Base-by-base conservation (phyloP, 352 stramenopile genomes). In the Globisporangium irregulare region DNA sequence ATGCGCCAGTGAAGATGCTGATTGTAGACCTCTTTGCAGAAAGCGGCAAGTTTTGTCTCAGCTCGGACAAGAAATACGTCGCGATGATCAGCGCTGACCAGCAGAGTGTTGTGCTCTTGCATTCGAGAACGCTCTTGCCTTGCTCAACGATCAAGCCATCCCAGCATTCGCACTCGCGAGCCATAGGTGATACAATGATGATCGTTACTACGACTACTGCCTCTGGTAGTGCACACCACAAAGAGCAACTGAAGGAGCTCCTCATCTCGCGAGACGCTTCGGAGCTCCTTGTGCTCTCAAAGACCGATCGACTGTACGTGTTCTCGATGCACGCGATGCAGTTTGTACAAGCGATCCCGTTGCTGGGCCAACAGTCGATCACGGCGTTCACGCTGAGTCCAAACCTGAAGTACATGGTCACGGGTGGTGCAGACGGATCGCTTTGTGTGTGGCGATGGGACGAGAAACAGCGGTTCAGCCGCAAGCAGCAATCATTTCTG, bases 371-470 rank as follows among this genome's bases (percentile, higher is more conserved):
- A 53, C 59, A 75, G 10, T 73, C 80, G 1, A 89, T 93, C 62
- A 79, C 73, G 1, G 67, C 78, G 32, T 69, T 91, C 27, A 63
- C 77, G 1, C 71, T 87, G 34, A 88, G 77, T 60, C 69, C 72
- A 27, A 90, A 91, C 36, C 62, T 78, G 4, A 90, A 90, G 64
- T 91, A 91, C 58, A 78, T 91, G 75, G 82, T 66, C 4, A 90
- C 82, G 8, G 84, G 82, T 10, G 77, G 81, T 1, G 62, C 65
- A 3, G 78, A 93, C 56, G 79, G 84, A 10, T 90, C 81, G 20
- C 43, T 93, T 43, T 69, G 84, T 0, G 77, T 93, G 3, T 90
- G 84, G 84, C 74, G 87, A 46, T 90, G 82, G 63, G 78, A 82
- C 10, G 68, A 76, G 29, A 77, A 63, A n/a, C 67, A 80, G n/a